Evolutionary conservation across 192 early-diverging fungal species (phyloP).

Genomic region (Mortierella claussenii): DNA sequence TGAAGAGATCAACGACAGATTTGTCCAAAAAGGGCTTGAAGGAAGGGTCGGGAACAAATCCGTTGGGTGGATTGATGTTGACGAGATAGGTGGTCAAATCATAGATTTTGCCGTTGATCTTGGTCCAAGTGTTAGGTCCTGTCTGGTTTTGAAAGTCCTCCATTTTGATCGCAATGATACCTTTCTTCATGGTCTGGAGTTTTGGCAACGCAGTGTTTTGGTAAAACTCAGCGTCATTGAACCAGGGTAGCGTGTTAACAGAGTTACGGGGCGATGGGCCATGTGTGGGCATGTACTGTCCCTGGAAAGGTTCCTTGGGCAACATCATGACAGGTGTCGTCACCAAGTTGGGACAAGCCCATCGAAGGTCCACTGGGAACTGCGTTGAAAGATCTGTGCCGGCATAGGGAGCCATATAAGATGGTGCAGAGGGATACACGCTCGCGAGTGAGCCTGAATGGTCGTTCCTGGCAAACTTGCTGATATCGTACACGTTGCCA

Average conservation of each 20-base stretch:
- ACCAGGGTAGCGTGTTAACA: slow-evolving; percentile 28
- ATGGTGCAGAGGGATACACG: slow-evolving; percentile 37
- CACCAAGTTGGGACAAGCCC: slow-evolving; percentile 47
- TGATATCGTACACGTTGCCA: slow-evolving; percentile 75
- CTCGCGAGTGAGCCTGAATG: slow-evolving; percentile 48
- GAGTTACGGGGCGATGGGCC: slow-evolving; percentile 17
- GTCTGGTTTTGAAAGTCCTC: slow-evolving; percentile 60
- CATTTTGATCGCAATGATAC: slow-evolving; percentile 77
- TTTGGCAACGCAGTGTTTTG: slow-evolving; percentile 51
- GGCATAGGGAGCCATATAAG: slow-evolving; percentile 49
- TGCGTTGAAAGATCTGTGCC: slow-evolving; percentile 69
- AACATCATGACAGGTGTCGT: slow-evolving; percentile 16
- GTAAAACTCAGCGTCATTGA: slow-evolving; percentile 46
- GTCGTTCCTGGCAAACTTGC: slow-evolving; percentile 67
- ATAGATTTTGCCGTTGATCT: slow-evolving; percentile 72
- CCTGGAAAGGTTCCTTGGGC: background rate
- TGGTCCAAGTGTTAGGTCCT: slow-evolving; percentile 57
- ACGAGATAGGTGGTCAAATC: slow-evolving; percentile 74
- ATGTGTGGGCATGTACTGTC: slow-evolving; percentile 23
- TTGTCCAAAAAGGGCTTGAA: slow-evolving; percentile 56
- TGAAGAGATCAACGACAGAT: slow-evolving; percentile 54
- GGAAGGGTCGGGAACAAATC: slow-evolving; percentile 54
- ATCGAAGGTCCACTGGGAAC: slow-evolving; percentile 64
- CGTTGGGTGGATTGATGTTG: slow-evolving; percentile 54
- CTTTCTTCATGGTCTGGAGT: slow-evolving; percentile 62